These are phyloP conservation scores for Catharanthus roseus DNA, from an alignment of 257 asterid genomes.

Conservation along the genomic window DNA sequence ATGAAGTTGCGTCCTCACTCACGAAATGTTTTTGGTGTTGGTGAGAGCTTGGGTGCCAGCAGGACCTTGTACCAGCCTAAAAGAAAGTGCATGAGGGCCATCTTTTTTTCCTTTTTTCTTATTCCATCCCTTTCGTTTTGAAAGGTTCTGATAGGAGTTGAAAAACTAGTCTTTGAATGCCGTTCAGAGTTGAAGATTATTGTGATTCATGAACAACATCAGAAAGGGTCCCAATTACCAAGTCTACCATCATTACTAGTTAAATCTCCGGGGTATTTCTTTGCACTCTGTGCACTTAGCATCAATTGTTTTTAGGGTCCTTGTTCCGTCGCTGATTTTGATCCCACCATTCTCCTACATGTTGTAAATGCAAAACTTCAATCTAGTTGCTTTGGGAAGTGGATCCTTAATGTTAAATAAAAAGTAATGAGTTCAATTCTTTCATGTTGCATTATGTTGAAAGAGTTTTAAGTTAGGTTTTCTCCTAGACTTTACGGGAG, in stretches of 20 bases:
- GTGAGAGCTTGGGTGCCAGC: neutral
- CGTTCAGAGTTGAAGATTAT: neutral
- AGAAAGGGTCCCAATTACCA: neutral
- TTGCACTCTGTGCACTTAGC: too few species aligned
- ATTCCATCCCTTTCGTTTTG: neutral
- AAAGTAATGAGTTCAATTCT: too few species aligned
- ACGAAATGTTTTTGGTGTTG: neutral
- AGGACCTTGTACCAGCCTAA: neutral
- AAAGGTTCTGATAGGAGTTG: neutral
- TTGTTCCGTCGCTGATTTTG: too few species aligned
- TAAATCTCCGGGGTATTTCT: neutral
- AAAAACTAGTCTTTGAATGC: neutral
- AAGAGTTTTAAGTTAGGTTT: too few species aligned
- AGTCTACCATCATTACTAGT: neutral
- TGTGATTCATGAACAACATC: neutral
- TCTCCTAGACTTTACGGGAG: too few species aligned
- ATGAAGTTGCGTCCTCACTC: neutral
- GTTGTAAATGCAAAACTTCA: too few species aligned
- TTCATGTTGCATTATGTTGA: too few species aligned
- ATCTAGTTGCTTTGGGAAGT: too few species aligned
- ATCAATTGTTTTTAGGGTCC: too few species aligned
- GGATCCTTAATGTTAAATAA: too few species aligned
- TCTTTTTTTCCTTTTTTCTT: slow-evolving; percentile 1
- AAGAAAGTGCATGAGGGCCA: neutral
- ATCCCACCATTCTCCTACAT: too few species aligned